A percentile compares a stretch with the other conserved stretches of the same genome.
Evolutionary conservation across 2,329 filamentous ascomycete species (phyloP).

Genomic region (Colletotrichum costaricense): DNA sequence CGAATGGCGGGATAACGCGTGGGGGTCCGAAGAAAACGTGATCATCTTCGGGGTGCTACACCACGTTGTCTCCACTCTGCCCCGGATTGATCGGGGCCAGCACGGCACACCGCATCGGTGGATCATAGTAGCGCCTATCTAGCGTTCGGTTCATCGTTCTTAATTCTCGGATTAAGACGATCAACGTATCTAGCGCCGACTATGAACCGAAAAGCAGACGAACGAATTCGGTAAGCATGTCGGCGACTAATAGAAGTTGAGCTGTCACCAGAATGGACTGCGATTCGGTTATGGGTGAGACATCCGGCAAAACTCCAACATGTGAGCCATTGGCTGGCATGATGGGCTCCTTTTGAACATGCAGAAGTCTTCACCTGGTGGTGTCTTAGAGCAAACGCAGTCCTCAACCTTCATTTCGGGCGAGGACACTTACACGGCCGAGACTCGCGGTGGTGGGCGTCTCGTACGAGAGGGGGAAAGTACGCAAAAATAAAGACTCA

Average conservation of each 20-base stretch:
- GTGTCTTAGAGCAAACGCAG: neutral
- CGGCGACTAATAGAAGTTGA: neutral
- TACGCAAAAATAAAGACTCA: neutral
- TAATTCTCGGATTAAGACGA: neutral
- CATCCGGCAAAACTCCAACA: neutral
- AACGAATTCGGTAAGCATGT: no score
- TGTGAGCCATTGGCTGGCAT: neutral
- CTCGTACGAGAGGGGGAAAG: neutral
- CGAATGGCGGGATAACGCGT: neutral
- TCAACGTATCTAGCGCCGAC: neutral
- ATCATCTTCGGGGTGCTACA: conserved; percentile 6
- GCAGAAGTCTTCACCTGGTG: neutral
- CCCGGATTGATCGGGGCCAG: neutral
- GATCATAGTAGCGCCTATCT: neutral
- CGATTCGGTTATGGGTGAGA: neutral
- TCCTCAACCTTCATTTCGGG: neutral
- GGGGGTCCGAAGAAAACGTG: neutral
- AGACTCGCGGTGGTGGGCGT: neutral
- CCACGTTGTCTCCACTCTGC: neutral
- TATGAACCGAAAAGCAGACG: neutral
- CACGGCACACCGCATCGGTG: neutral
- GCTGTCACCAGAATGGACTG: no score
- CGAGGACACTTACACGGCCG: neutral
- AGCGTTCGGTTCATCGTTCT: neutral
- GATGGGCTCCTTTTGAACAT: neutral